These are phyloP conservation scores for Gentiana dahurica DNA, from an alignment of 257 asterid genomes.

Conservation along the genomic window DNA sequence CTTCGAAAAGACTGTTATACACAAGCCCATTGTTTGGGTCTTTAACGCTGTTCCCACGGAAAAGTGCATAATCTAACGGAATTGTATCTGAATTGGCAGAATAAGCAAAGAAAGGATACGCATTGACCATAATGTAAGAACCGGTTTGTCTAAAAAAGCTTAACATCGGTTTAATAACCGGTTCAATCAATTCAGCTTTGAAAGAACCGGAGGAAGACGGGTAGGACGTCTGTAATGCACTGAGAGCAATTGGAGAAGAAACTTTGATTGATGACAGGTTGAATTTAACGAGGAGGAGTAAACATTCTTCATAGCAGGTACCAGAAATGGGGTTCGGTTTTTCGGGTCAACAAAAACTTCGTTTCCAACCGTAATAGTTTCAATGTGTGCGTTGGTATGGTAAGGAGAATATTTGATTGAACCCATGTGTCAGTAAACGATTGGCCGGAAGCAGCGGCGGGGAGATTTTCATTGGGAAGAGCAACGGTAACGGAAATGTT, in stretches of 20 bases:
- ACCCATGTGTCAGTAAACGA: slow-evolving; percentile 71
- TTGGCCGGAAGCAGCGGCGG: slow-evolving; percentile 49
- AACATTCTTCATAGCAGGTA: slow-evolving; percentile 23
- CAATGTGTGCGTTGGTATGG: too few relatives aligned
- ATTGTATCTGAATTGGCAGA: slow-evolving; percentile 14
- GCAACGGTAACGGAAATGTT: slow-evolving; percentile 58
- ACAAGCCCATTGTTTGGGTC: neutral
- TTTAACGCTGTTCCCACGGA: neutral
- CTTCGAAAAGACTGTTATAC: slow-evolving; percentile 34
- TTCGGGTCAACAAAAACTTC: too few relatives aligned
- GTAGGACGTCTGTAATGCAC: slow-evolving; percentile 53
- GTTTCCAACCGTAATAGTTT: too few relatives aligned
- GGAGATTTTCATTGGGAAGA: slow-evolving; percentile 69
- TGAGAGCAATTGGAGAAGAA: slow-evolving; percentile 66
- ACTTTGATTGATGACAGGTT: slow-evolving; percentile 39
- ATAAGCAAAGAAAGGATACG: slow-evolving; percentile 32
- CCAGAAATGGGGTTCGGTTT: too few relatives aligned
- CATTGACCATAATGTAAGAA: slow-evolving; percentile 47
- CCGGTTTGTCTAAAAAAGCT: slow-evolving; percentile 43
- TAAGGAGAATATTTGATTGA: slow-evolving; percentile 35
- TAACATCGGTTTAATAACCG: slow-evolving; percentile 79
- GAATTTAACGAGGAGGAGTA: slow-evolving; percentile 46
- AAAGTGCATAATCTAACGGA: slow-evolving; percentile 24
- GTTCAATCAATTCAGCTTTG: slow-evolving; percentile 48
- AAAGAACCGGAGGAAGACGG: slow-evolving; percentile 78